phyloP scores from a whole-genome alignment of 2,329 filamentous ascomycete genomes.

The Colletotrichum sp. region DNA sequence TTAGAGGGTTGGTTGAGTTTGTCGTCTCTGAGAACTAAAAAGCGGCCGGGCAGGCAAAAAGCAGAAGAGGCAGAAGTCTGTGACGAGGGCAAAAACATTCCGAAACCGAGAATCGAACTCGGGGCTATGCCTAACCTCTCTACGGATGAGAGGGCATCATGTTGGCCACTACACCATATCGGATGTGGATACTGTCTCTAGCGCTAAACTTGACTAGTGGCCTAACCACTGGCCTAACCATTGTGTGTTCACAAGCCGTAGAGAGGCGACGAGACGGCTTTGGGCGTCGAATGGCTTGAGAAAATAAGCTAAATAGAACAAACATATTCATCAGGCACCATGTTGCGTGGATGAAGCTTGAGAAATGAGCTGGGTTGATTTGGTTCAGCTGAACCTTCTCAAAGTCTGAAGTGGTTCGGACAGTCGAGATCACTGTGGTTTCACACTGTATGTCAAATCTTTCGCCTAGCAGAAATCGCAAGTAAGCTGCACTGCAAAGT shows the following conservation, averaged over 20 bases:
- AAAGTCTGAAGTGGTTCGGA: not conserved
- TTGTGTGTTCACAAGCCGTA: not conserved
- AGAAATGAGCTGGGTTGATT: not conserved
- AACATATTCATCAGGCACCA: not conserved
- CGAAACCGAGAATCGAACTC: constrained; percentile 14
- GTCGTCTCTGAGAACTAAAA: not conserved
- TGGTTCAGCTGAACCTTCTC: not conserved
- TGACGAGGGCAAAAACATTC: not conserved
- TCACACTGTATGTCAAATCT: constrained; percentile 7
- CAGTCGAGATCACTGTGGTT: not conserved
- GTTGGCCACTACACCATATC: constrained; percentile 14
- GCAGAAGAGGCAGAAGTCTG: not conserved
- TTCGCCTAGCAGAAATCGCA: not conserved
- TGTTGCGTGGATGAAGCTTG: not conserved
- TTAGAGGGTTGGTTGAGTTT: not conserved
- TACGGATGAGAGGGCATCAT: constrained; percentile 3
- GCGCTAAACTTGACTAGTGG: not conserved
- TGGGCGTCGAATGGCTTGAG: not conserved
- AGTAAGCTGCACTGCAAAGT: not conserved
- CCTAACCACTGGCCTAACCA: not conserved
- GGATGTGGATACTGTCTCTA: fast-evolving
- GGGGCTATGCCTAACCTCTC: constrained; percentile 11
- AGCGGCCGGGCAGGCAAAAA: not conserved
- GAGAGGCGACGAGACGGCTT: not conserved
- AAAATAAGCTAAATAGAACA: not conserved